Conservation (phyloP, 352 stramenopile genomes). For the Globisporangium uncinulatum region DNA sequence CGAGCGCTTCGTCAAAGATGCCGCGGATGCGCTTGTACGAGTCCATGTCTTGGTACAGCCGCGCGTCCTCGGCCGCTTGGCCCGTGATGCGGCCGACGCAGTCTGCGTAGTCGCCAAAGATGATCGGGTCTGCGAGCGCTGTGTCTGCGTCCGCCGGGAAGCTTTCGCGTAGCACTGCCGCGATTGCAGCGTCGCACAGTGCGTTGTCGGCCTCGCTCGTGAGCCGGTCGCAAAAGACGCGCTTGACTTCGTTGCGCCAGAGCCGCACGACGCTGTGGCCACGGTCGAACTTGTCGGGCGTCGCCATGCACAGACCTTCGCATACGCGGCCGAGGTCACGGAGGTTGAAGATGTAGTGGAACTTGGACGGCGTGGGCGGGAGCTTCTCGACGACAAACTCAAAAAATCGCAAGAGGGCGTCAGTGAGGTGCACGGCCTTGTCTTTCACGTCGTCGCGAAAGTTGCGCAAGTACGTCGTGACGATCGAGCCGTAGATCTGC, state of each 20-base stretch:
- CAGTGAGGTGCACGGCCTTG: constrained; percentile 77
- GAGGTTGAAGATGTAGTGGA: constrained; percentile 98
- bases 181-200: constrained; percentile 81
- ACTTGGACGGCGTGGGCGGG: constrained; percentile 92
- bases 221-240: constrained; percentile 92
- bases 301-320: constrained; percentile 93
- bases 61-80: constrained; percentile 66
- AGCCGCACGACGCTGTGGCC: constrained; percentile 77
- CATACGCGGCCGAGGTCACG: constrained; percentile 92
- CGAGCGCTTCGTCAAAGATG: constrained; percentile 92
- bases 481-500: constrained; percentile 93
- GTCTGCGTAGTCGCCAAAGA: constrained; percentile 93
- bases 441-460: constrained; percentile 86
- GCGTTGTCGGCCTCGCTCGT: constrained; percentile 81
- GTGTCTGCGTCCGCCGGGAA: constrained; percentile 66
- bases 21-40: constrained; percentile 85
- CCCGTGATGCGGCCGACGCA: constrained; percentile 69
- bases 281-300: constrained; percentile 81
- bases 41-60: constrained; percentile 93
- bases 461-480: constrained; percentile 84
- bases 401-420: constrained; percentile 86
- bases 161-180: constrained; percentile 55
- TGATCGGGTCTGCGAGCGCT: constrained; percentile 72
- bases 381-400: constrained; percentile 88
- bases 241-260: constrained; percentile 91